Evolutionary conservation across 768 basidiomycete species (phyloP), one percentile per base, ranked within the genome.

Genomic region (Boletus vermiculosoides): DNA sequence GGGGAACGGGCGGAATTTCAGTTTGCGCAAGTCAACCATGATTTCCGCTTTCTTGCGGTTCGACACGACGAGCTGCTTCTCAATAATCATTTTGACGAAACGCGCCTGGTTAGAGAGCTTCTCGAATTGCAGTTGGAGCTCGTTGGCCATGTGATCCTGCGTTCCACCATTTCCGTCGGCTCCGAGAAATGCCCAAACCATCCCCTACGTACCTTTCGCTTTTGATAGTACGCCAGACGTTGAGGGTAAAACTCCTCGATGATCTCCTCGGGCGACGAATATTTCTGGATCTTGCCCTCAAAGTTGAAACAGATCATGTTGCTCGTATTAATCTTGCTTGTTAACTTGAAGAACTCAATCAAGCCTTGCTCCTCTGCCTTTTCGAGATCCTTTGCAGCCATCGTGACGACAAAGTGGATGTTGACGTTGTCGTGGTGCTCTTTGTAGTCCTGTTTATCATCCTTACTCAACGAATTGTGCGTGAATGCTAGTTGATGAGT

Each of bases 301-400:
- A 91, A 83, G 73, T 99, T 96, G 72, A 99, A 99, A 74, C 93
- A 94, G 18, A 98, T 97, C 97, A 99, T 98, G 76, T 99, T 99
- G 70, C 84, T 83, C 16, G 93, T 97, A 71, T 80, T 89, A 71
- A 99, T 75, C 71, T 94, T 91, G 46, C 81, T 74, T 15, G 85
- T 85, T 59, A 98, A 76, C 74, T 94, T 96, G 86, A 99, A 98
- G 71, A 84, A 91, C 71, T 97, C 95, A 33, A 86, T 65, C 33
- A 99, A 75, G 4, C 96, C 96, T 68, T 97, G 92, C 58, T 83
- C 81, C 69, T 96, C 93, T 3, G 94, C 94, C 71, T 90, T 90
- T 62, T 90, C 82, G 61, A 97, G 81, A 57, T 88, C 87, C 60
- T 88, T 88, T 45, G 87, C 83, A 3, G 77, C 76, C 87, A 98